Conservation (phyloP, 768 basidiomycete genomes). For the Rhodosporidiobolus odoratus region DNA sequence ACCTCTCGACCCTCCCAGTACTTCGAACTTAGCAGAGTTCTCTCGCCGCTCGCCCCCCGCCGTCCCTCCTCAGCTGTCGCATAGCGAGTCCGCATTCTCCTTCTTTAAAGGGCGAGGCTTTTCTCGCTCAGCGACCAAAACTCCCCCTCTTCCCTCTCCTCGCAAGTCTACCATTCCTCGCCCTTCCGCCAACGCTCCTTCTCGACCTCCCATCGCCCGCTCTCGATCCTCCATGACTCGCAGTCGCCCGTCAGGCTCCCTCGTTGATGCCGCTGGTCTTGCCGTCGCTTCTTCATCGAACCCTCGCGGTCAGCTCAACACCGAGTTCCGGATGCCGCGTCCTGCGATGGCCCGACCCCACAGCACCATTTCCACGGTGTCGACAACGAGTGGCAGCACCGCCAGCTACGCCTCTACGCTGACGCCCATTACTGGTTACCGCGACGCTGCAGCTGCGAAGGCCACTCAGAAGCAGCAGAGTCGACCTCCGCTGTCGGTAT, state of each 20-base stretch:
- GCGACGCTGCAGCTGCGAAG: not conserved
- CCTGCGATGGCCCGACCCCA: not conserved
- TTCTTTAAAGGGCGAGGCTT: slow-evolving; percentile 8
- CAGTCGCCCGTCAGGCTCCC: not conserved
- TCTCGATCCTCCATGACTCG: not conserved
- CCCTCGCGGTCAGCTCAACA: slow-evolving; percentile 15
- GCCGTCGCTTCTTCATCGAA: not conserved
- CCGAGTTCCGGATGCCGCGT: slow-evolving; percentile 21
- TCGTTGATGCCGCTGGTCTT: not conserved
- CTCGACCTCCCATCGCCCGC: not conserved
- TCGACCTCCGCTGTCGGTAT: no score
- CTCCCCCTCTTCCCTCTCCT: not conserved
- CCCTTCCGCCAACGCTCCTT: not conserved
- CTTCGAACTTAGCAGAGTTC: no score
- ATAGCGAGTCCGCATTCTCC: slow-evolving; percentile 8
- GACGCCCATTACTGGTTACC: not conserved
- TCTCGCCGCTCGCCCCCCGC: not conserved
- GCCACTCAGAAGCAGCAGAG: no score
- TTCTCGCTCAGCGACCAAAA: slow-evolving; percentile 6
- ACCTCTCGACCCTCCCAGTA: not conserved
- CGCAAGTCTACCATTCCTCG: not conserved
- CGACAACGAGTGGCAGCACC: not conserved
- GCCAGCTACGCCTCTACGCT: not conserved
- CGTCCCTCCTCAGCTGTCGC: not conserved
- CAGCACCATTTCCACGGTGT: slow-evolving; percentile 1